Percentiles rank a stretch among this genome's conserved stretches.
phyloP scores from a whole-genome alignment of 176 grass and related monocot genomes.

The Carex myosuroides region DNA sequence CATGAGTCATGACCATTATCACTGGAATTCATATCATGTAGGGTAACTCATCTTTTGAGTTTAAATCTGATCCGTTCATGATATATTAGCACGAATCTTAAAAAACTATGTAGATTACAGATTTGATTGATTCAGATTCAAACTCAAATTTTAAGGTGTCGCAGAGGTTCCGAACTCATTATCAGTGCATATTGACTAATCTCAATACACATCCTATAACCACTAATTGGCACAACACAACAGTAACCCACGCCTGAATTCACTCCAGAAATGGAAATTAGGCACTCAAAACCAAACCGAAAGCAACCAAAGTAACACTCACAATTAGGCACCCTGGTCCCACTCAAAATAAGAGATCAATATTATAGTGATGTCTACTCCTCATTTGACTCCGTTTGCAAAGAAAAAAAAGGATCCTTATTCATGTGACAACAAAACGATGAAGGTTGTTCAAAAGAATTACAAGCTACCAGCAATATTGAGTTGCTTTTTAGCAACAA shows the following conservation, averaged over 20 bases:
- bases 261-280: background rate
- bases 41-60: too few species aligned
- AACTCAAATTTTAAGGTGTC: too few species aligned
- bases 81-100: too few species aligned
- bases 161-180: too few species aligned
- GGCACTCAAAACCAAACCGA: conserved; percentile 4
- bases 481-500: background rate
- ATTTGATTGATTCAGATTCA: too few species aligned
- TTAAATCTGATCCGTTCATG: too few species aligned
- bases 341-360: background rate
- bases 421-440: background rate
- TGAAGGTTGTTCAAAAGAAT: conserved; percentile 4
- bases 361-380: background rate
- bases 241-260: background rate
- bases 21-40: too few species aligned
- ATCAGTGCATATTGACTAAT: too few species aligned
- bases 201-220: too few species aligned
- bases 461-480: conserved; percentile 7
- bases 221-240: too few species aligned
- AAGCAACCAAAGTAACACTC: background rate
- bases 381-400: background rate
- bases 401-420: background rate
- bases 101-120: too few species aligned
- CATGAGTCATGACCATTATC: background rate
- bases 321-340: background rate